Conservation (phyloP, 2,329 filamentous ascomycete species). For the Colletotrichum brevisporum region DNA sequence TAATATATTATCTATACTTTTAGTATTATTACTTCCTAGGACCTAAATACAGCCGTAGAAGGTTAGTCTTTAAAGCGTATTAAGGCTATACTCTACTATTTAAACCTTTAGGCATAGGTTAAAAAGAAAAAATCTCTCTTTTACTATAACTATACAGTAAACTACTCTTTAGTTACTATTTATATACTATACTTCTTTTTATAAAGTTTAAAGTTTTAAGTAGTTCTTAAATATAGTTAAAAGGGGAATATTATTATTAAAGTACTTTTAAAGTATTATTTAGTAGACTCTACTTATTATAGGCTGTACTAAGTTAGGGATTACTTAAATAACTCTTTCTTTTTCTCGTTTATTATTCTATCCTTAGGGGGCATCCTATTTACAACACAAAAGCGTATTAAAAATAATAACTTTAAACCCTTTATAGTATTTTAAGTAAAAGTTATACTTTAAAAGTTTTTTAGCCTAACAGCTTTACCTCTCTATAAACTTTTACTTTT, state of each 20-base stretch:
- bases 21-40: background rate
- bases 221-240: too few relatives aligned
- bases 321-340: background rate
- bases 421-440: conserved; percentile 1
- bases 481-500: background rate
- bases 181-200: background rate
- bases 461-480: background rate
- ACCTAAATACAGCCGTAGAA: conserved; percentile 4
- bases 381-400: conserved; percentile 14
- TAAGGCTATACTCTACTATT: conserved; percentile 7
- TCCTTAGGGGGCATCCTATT: conserved; percentile 12
- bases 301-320: conserved; percentile 1
- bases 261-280: background rate
- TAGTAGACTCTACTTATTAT: background rate
- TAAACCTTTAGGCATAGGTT: conserved; percentile 8
- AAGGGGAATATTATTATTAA: too few relatives aligned
- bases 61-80: conserved; percentile 13
- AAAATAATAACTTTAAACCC: background rate
- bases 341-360: conserved; percentile 1
- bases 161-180: background rate
- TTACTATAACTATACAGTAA: background rate
- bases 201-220: background rate
- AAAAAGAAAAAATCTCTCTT: conserved; percentile 1
- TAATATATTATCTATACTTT: background rate
- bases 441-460: background rate